These are phyloP conservation scores for Fennellomyces sp. DNA, from an alignment of 371 early-diverging fungal species.

Conservation along the genomic window DNA sequence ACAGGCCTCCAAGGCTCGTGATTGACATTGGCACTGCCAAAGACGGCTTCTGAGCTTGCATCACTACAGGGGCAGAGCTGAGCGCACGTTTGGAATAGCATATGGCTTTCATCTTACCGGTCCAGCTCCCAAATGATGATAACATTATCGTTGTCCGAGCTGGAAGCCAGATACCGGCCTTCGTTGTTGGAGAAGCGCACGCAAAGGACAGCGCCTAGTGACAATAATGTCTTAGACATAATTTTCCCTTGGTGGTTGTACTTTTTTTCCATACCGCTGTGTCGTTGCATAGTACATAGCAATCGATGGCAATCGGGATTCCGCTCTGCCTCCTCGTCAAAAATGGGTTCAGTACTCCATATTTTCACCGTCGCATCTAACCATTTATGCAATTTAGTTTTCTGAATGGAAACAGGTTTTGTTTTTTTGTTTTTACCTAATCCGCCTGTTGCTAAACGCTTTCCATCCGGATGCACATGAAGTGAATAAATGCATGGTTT, in stretches of 20 bases:
- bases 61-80: slow-evolving; percentile 17
- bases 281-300: slow-evolving; percentile 80
- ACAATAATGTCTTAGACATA: not conserved
- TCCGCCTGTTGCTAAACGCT: slow-evolving; percentile 85
- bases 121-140: slow-evolving; percentile 93
- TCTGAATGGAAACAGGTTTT: not conserved
- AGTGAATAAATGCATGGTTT: slow-evolving; percentile 85
- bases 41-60: slow-evolving; percentile 45
- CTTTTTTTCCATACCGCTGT: slow-evolving; percentile 68
- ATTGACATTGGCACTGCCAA: slow-evolving; percentile 64
- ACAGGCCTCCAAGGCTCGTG: slow-evolving; percentile 81
- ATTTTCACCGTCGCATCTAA: slow-evolving; percentile 83
- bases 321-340: slow-evolving; percentile 53
- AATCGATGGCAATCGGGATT: slow-evolving; percentile 65
- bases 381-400: not conserved
- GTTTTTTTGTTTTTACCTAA: slow-evolving; percentile 54
- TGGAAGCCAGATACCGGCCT: slow-evolving; percentile 84
- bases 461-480: slow-evolving; percentile 85
- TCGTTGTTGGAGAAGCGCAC: slow-evolving; percentile 82
- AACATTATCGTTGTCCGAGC: slow-evolving; percentile 85
- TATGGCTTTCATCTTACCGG: slow-evolving; percentile 34
- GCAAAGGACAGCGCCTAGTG: slow-evolving; percentile 88
- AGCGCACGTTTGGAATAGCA: not conserved
- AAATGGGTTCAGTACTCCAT: slow-evolving; percentile 78
- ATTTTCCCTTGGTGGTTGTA: not conserved